Base-by-base conservation (phyloP, 2,329 filamentous ascomycete genomes). In the Fusarium nelsonii region DNA sequence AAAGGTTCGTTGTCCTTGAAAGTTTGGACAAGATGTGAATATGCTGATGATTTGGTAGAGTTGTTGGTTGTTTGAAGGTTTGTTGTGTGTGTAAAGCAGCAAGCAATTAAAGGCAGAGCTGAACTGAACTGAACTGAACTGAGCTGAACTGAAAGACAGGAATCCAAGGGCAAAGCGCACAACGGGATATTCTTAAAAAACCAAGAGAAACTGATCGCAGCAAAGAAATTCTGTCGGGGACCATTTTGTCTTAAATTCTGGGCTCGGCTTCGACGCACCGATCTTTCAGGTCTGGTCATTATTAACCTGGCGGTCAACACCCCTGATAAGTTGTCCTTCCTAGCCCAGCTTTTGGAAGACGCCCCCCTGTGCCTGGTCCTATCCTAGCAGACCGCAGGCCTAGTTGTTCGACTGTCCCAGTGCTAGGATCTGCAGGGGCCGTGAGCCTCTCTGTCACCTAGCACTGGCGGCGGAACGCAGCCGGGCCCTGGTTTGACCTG, bases 401-500 rank as follows among this genome's bases (percentile, higher is more conserved):
- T 51, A 51, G 48, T 34, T 51, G 52, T 59, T 70, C 67, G 39
- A 51, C 48, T 40, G 26, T 51, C 34, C 48, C 59, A 52, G 71
- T 66, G 36, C 71, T 65, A 68, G 71, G 72, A 74, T 74, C 72
- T 64, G 72, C 72, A 74, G 71, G 72, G 72, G 72, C 69, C 67
- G 63, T 65, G 69, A 72, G 68, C 60, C 57, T 67, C 58, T 68
- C 59, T 63, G 43, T 44, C 41, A 44, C 30, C 53, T 66, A 69
- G 65, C 62, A 71, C 65, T 63, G 11, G 43, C 40, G 41, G 20
- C 67, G 50, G 59, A 53, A 71, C 52, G 51, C 54, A 61, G 39
- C 68, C 52, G 68, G 67, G 63, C 58, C 50, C 65, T 63, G 59
- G 46, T 56, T 55, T 48, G 43, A 32, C 36, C 48, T 50, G 48